Percentiles rank a stretch among this genome's conserved stretches.
Evolutionary conservation across 2,329 filamentous ascomycete species (phyloP).

Genomic region (Berkeleyomyces rouxiae): DNA sequence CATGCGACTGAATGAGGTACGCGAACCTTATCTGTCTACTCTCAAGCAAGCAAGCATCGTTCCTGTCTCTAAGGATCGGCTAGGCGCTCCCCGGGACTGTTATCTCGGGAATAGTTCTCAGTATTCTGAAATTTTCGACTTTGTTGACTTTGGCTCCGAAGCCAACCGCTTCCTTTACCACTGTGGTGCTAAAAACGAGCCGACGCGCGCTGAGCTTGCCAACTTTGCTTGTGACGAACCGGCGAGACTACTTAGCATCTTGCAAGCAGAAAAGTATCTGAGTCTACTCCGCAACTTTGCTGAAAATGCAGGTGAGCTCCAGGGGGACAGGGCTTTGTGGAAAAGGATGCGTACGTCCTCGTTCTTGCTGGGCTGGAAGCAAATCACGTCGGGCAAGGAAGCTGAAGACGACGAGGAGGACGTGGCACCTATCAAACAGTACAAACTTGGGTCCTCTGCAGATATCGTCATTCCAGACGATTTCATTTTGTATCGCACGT

Average conservation of each 20-base stretch:
- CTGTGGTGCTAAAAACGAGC: slow-evolving; percentile 81
- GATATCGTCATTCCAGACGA: slow-evolving; percentile 73
- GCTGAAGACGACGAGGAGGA: slow-evolving; percentile 29
- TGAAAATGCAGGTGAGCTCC: slow-evolving; percentile 51
- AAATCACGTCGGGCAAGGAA: slow-evolving; percentile 8
- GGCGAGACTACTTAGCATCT: slow-evolving; percentile 58
- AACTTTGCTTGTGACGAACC: slow-evolving; percentile 71
- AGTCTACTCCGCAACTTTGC: slow-evolving; percentile 67
- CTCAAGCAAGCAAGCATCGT: slow-evolving; percentile 54
- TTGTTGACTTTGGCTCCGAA: slow-evolving; percentile 79
- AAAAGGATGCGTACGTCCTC: slow-evolving; percentile 55
- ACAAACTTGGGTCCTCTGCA: slow-evolving; percentile 54
- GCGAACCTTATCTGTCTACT: slow-evolving; percentile 38
- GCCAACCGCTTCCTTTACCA: slow-evolving; percentile 80
- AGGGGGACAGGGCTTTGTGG: slow-evolving; percentile 64
- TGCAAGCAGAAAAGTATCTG: slow-evolving; percentile 78
- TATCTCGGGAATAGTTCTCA: slow-evolving; percentile 57
- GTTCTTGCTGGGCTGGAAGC: slow-evolving; percentile 66
- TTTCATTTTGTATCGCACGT: slow-evolving; percentile 73
- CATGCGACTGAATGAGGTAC: slow-evolving; percentile 57
- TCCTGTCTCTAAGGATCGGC: slow-evolving; percentile 33
- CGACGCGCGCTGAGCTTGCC: slow-evolving; percentile 73
- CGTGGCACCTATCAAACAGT: slow-evolving; percentile 53
- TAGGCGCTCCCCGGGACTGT: slow-evolving; percentile 13
- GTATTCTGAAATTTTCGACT: slow-evolving; percentile 88